A percentile compares a stretch with the other conserved stretches of the same genome.
These are phyloP conservation scores for Jaenimonas drosophilae DNA, from an alignment of 208 protist species.

Conservation along the genomic window DNA sequence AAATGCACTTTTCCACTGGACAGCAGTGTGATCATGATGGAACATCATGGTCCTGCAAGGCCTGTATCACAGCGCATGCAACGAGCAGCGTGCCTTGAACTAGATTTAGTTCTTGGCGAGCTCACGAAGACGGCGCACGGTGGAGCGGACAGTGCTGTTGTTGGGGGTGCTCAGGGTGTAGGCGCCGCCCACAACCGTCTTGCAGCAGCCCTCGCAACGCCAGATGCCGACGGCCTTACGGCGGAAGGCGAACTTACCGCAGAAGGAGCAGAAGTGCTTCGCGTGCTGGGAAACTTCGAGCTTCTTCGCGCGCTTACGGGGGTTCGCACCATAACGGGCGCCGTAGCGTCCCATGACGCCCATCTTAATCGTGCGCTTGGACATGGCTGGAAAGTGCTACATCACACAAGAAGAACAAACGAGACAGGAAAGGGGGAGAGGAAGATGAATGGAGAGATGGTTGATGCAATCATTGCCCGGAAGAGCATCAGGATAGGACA, in stretches of 20 bases:
- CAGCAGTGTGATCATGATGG: no score
- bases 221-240: slow-evolving; percentile 98
- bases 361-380: slow-evolving; percentile 99
- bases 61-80: no score
- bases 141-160: slow-evolving; percentile 96
- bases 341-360: slow-evolving; percentile 99
- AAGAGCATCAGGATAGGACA: not conserved
- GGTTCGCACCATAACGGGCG: slow-evolving; percentile 98
- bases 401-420: slow-evolving; percentile 9
- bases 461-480: not conserved
- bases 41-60: no score
- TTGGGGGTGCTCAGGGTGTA: slow-evolving; percentile 93
- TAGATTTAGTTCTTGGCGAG: slow-evolving; percentile 65
- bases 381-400: slow-evolving; percentile 45
- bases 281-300: slow-evolving; percentile 98
- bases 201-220: slow-evolving; percentile 96
- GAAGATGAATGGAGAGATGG: slow-evolving; percentile 8
- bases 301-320: slow-evolving; percentile 99
- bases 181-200: slow-evolving; percentile 97
- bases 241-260: slow-evolving; percentile 97
- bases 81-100: not conserved
- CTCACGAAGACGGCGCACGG: slow-evolving; percentile 97
- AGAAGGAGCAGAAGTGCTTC: slow-evolving; percentile 98
- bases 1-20: no score
- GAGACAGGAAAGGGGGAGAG: slow-evolving; percentile 8